Base-by-base conservation (phyloP, 768 basidiomycete species). In the Ramaria sp. region DNA sequence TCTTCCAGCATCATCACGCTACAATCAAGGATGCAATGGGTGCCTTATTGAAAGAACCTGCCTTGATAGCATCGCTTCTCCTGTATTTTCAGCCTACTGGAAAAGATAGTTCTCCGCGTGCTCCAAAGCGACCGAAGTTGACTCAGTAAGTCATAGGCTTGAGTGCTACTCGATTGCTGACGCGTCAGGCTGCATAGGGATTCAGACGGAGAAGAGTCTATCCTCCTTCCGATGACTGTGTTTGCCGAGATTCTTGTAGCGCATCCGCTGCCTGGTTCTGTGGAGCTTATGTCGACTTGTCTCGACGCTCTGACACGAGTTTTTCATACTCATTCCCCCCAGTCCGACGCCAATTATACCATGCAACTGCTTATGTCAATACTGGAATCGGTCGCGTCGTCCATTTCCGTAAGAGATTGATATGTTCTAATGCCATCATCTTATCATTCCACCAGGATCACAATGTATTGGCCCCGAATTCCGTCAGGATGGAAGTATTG, bases 291-390 rank as follows among this genome's bases (percentile, higher is more conserved):
- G 42, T 77, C 83, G 0, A 74, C 71, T 44, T 72, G 94, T 5
- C 70, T 97, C 38, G 85, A 89, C 38, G 79, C 81, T 0, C 71
- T 96, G 30, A 80, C 77, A 60, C 78, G 73, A 52, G 73, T 92
- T 13, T 69, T 81, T 1, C 81, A 81, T 52, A 69, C 78, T 5
- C 72, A 79, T 7, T 64, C 75, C 32, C 67, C 75, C 4, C 73
- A 75, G 30, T 77, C 81, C n/a, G 88, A 87, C 49, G 74, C 82
- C 16, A 82, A 75, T 59, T 95, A 89, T 60, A 69, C 86, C 10
- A 82, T 89, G 64, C 93, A 95, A 65, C 74, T 91, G 55, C 64
- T 95, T 20, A 85, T 95, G 77, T 82, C 84, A 9, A 86, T 86
- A 1, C 73, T 94, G 22, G 85, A 88, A 58, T 79, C 75, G 59